Evolutionary conservation across 1,139 yeast species (phyloP).

Genomic region (Taphrina deformans): DNA sequence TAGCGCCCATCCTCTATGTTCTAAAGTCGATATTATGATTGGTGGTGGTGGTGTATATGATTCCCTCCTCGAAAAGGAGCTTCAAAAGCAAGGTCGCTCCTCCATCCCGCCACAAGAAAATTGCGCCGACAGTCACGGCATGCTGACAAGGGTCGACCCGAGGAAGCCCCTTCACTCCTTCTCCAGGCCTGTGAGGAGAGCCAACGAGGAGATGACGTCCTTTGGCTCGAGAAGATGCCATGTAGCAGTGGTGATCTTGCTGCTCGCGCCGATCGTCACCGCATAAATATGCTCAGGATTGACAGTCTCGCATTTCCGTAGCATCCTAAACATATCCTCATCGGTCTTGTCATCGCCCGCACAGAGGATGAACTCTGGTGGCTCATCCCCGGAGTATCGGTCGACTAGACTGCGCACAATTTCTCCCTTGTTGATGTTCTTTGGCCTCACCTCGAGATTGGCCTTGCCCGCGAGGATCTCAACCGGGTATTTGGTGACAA

Average conservation of each 20-base stretch:
- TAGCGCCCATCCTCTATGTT: not conserved
- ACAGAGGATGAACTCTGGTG: slow-evolving; percentile 83
- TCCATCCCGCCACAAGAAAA: not conserved
- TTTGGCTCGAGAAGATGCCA: slow-evolving; percentile 84
- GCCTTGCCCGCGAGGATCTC: slow-evolving; percentile 99
- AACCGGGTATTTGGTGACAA: slow-evolving; percentile 70
- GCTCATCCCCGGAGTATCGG: slow-evolving; percentile 48
- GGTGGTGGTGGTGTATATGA: not conserved
- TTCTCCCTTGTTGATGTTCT: slow-evolving; percentile 92
- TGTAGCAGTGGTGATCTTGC: slow-evolving; percentile 82
- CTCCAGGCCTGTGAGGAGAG: slow-evolving; percentile 25
- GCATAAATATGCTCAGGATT: slow-evolving; percentile 59
- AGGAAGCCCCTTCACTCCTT: slow-evolving; percentile 12
- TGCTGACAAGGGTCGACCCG: no score
- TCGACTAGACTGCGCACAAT: slow-evolving; percentile 75
- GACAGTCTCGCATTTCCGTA: slow-evolving; percentile 57
- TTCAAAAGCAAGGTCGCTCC: not conserved
- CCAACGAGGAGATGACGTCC: slow-evolving; percentile 53
- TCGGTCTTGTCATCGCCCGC: slow-evolving; percentile 96
- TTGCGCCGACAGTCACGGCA: not conserved
- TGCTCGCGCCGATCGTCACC: slow-evolving; percentile 93
- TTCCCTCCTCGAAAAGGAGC: not conserved
- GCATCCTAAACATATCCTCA: slow-evolving; percentile 86
- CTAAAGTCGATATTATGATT: not conserved
- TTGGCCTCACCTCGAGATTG: slow-evolving; percentile 92